Evolutionary conservation across 192 early-diverging fungal species (phyloP), one percentile per base, ranked within the genome.

Genomic region (Globomyces pollinis-pini): DNA sequence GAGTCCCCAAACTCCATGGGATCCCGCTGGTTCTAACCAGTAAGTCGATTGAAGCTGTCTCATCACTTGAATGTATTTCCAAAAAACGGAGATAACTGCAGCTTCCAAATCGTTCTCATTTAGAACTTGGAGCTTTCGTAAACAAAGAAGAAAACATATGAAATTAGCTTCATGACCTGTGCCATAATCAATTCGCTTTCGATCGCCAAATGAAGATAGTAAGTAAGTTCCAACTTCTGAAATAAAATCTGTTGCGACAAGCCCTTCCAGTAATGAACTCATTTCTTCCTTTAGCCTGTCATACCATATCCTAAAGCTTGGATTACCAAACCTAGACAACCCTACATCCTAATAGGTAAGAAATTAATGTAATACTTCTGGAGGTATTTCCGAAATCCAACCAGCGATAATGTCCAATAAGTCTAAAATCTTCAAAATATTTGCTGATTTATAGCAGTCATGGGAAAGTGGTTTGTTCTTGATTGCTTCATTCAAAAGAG

Each of bases 111-210:
- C 93, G 3, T 76, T 59, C 3, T 68, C 61, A 5, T 54, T 61
- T 23, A 92, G 64, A 26, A 77, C 65, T 1, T 80, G 88, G 29
- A 93, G 44, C 42, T 87, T 71, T 38, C 81, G 79, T 31, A 99
- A 70, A 61, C 88, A 90, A 58, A 78, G 76, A 32, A 99, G 69
- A 84, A 86, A 99, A 7, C 84, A 78, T 1, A 86, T 68, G 67
- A 99, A 99, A 26, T 80, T 81, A 23, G 95, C 73, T 68, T 99
- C 96, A 64, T 99, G 96, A 12, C 96, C 96, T 28, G 84, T 89
- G 15, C 96, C 96, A 66, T 99, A 99, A 69, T 99, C 96, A 16
- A 99, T 89, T 13, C 96, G 79, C 1, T 82, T 90, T 6, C 74
- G 77, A 64, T 99, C 85, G 1, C 96, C 96, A 80, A 97, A 95